phyloP scores from a whole-genome alignment of 2,329 filamentous ascomycete species.

The Cladophialophora psammophila region DNA sequence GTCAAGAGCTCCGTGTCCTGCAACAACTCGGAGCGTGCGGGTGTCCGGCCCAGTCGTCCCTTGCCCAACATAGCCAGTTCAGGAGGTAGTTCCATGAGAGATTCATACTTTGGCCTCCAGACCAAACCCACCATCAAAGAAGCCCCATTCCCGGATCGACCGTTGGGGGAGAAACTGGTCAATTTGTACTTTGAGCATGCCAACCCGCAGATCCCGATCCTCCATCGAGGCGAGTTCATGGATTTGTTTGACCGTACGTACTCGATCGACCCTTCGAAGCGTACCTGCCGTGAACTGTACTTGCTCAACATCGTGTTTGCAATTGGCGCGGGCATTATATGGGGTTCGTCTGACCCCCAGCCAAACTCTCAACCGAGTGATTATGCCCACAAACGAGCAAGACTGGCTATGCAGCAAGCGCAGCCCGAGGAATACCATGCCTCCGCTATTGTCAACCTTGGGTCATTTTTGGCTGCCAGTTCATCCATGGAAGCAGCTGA shows the following conservation, averaged over 20 bases:
- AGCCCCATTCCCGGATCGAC: slow-evolving; percentile 80
- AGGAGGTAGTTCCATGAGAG: slow-evolving; percentile 81
- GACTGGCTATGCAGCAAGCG: slow-evolving; percentile 65
- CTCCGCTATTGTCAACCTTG: slow-evolving; percentile 88
- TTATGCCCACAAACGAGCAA: slow-evolving; percentile 57
- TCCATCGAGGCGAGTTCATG: slow-evolving; percentile 90
- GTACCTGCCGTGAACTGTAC: slow-evolving; percentile 84
- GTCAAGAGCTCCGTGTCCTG: slow-evolving; percentile 76
- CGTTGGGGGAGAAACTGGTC: slow-evolving; percentile 75
- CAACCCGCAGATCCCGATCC: slow-evolving; percentile 92
- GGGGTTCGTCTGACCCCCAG: slow-evolving; percentile 50
- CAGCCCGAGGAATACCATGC: slow-evolving; percentile 97
- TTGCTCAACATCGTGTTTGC: slow-evolving; percentile 97
- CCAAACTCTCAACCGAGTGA: slow-evolving; percentile 42
- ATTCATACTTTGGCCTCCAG: slow-evolving; percentile 96
- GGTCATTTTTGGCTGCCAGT: slow-evolving; percentile 77
- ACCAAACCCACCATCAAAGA: slow-evolving; percentile 87
- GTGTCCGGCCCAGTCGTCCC: slow-evolving; percentile 66
- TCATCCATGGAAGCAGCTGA: slow-evolving; percentile 62
- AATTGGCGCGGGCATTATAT: slow-evolving; percentile 91
- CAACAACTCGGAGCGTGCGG: slow-evolving; percentile 68
- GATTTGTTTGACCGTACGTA: slow-evolving; percentile 85
- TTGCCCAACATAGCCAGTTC: slow-evolving; percentile 59
- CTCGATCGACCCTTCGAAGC: slow-evolving; percentile 68
- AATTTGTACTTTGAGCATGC: slow-evolving; percentile 93